Base-by-base conservation (phyloP, 2,329 filamentous ascomycete genomes). In the Botrytis sinoallii region DNA sequence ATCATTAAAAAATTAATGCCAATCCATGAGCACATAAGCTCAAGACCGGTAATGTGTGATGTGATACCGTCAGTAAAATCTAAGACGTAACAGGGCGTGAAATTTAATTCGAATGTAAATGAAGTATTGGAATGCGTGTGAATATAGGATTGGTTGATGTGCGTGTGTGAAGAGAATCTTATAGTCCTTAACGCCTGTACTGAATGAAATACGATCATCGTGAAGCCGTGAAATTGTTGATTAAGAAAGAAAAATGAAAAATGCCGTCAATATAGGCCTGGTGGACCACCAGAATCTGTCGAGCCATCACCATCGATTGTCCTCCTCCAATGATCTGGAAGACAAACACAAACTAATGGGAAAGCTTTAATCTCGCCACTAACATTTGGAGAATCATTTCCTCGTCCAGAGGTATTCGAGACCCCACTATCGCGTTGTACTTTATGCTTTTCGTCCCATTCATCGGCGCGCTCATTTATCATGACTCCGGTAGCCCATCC, bases 401-500 rank as follows among this genome's bases (percentile, higher is more conserved):
- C 86, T 63, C 87, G 85, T 32, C 87, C 88, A 4, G 93, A 92
- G 29, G 92, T 91, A 83, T 94, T 92, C 64, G 94, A 98, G 61
- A 98, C 93, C 73, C 96, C 96, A 79, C 95, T 98, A 83, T 99
- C 96, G 75, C 96, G 90, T 81, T 97, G 94, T 48, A 90, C 85
- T 79, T 93, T 91, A 79, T 90, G 89, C 76, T 91, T 88, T 61
- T 88, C 87, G 78, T 97, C 93, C 90, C 94, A 98, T 76, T 98
- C 93, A 75, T 98, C 95, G 3, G 94, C 94, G 72, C 90, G 88
- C 79, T 97, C 93, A 71, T 91, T 88, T 73, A 97, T 85, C 81
- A 97, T 87, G 72, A 98, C 88, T 79, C 96, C 96, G 1, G 96
- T 99, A 18, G 96, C 96, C 96, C 96, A 99, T 65, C 96, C 96